Evolutionary conservation across 768 basidiomycete genomes (phyloP), one percentile per base, ranked within the genome.

Genomic region (Lanmaoa pseudosensibilis): DNA sequence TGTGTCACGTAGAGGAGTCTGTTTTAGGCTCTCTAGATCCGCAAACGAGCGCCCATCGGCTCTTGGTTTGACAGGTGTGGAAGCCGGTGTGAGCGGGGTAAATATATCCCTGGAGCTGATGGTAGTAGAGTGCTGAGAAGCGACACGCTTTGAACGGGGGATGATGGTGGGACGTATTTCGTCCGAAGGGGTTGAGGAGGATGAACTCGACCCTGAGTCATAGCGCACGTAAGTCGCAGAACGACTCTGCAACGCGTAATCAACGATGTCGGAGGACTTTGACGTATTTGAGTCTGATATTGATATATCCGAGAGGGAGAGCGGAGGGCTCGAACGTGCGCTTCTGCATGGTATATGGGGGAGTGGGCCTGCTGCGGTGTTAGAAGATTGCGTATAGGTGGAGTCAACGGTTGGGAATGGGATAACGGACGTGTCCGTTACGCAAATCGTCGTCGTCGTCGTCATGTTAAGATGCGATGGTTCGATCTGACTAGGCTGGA

Each of bases 261-360:
- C 59, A 11, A 25, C 34, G n/a, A 19, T 25, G 8, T 69, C 56
- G 5, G 56, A 41, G 3, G 52, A 13, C 13, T 48, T 51, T 19
- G 56, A 50, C 5, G 51, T 7, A 9, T 32, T 54, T 2, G 55
- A 43, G 43, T 60, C 56, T n/a, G 61, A 57, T 44, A 58, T 43
- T 5, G 64, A 27, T 4, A 50, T 50, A 25, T 67, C 60, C 13
- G 67, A 67, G 16, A 54, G 52, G 19, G 61, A 36, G 15, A 57
- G 41, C 6, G 30, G 41, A 19, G 55, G 47, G 23, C 7, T 59
- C 45, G 61, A 50, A 46, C 50, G 59, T 45, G 64, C 65, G 36
- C 65, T 68, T 46, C 86, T 75, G 51, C 85, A 80, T 37, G 88
- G 85, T 50, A 88, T 77, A 49, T 80, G 74, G 16, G 87, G 86